Evolutionary conservation across 148 eudicot genomes (phyloP).

Genomic region (Rhododendron vialii): DNA sequence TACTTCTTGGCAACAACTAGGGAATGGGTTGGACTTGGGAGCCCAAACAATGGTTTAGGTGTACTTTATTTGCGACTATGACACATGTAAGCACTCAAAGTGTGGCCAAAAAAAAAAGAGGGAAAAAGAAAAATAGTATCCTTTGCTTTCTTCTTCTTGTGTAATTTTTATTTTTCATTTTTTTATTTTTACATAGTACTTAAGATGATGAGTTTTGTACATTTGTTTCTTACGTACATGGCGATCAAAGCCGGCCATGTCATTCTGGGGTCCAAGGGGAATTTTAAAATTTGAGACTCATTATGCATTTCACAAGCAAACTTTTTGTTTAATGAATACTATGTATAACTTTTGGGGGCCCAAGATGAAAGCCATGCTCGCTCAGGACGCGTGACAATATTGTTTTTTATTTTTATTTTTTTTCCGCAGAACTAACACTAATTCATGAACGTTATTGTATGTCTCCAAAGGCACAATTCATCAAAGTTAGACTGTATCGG

Average conservation of each 20-base stretch:
- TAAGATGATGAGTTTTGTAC: background rate
- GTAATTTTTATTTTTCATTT: background rate
- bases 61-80: background rate
- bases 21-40: background rate
- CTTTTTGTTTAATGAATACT: too few relatives aligned
- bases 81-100: background rate
- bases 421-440: too few relatives aligned
- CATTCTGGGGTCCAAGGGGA: background rate
- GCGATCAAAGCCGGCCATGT: too few relatives aligned
- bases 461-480: background rate
- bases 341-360: too few relatives aligned
- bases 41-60: background rate
- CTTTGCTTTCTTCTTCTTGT: background rate
- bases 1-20: background rate
- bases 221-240: too few relatives aligned
- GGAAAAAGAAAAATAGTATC: background rate
- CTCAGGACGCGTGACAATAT: too few relatives aligned
- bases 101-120: background rate
- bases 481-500: background rate
- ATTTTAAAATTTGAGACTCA: too few relatives aligned
- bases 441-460: too few relatives aligned
- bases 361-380: too few relatives aligned
- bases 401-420: too few relatives aligned
- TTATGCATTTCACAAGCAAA: too few relatives aligned
- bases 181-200: background rate